Base-by-base conservation (phyloP, 331 rosid genomes). In the Erythrophleum ivorense region DNA sequence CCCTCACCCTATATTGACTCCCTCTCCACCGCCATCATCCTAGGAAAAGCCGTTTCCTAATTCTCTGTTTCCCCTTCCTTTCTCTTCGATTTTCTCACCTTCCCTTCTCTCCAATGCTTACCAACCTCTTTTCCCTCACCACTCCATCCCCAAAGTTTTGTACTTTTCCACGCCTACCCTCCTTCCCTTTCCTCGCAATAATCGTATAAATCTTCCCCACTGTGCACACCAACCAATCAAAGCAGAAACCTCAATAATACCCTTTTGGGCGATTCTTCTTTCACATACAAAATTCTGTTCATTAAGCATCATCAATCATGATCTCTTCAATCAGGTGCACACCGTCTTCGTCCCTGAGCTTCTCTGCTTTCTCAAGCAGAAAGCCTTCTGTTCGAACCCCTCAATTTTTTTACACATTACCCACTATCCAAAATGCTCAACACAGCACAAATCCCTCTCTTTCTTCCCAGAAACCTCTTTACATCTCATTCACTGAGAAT, bases 301-400 rank as follows among this genome's bases (percentile, higher is more conserved):
- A n/a, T 6, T 31, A 71, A 73, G 16, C 34, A 67, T 54, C 81
- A 85, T 24, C 81, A 86, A 86, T 15, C 83, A 90, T 92, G 97
- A 91, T 84, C 75, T 86, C 92, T 77, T 88, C 92, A 6, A 52
- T 83, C 29, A 87, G 85, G 71, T 87, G 55, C 82, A 71, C 88
- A 65, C 36, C 88, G n/a, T 15, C 86, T 40, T 83, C 89, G 0
- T 71, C 90, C 31, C 66, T 84, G 77, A 36, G 79, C 1, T 70
- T 81, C 67, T 81, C 89, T 15, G 80, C 85, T 60, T 79, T 85
- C 85, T 52, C 84, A 43, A 64, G 33, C 82, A 84, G 77, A 66
- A 90, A 79, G 24, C 68, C 55, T 58, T 76, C 71, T n/a, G 33
- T 71, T 7, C 71, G 33, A 38, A 90, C 79, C 73, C 14, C 76